phyloP scores from a whole-genome alignment of 23 red algal species.

The Cyanidium caldarium region DNA sequence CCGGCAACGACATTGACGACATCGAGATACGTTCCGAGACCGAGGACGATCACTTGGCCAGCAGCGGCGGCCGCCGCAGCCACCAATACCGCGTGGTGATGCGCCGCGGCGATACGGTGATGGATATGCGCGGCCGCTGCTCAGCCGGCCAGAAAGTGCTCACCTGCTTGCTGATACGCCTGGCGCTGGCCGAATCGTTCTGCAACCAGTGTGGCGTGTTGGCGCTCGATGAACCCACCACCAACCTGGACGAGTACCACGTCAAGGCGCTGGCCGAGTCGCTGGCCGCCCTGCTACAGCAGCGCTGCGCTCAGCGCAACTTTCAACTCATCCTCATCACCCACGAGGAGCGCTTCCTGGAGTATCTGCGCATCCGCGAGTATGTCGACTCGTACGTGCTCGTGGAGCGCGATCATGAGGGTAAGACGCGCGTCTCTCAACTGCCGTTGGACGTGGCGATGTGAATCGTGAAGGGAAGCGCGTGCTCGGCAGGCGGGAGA shows the following conservation, averaged over 20 bases:
- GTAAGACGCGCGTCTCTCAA: slow-evolving; percentile 7
- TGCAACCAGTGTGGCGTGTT: slow-evolving; percentile 82
- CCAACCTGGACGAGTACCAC: slow-evolving; percentile 81
- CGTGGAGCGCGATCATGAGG: slow-evolving; percentile 26
- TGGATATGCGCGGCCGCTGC: slow-evolving; percentile 96
- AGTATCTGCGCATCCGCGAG: slow-evolving; percentile 46
- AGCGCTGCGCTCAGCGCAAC: slow-evolving; percentile 41
- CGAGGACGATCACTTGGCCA: slow-evolving; percentile 5
- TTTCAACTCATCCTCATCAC: slow-evolving; percentile 95
- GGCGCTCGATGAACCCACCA: slow-evolving; percentile 94
- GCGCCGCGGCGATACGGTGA: slow-evolving; percentile 57
- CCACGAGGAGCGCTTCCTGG: slow-evolving; percentile 89
- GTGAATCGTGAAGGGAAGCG: background rate
- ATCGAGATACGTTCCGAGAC: slow-evolving; percentile 94
- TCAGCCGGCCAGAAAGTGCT: slow-evolving; percentile 97
- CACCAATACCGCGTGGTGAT: slow-evolving; percentile 96
- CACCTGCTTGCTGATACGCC: slow-evolving; percentile 77
- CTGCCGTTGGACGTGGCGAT: background rate
- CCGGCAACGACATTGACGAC: slow-evolving; percentile 73
- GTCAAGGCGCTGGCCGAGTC: slow-evolving; percentile 62
- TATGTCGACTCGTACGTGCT: slow-evolving; percentile 46
- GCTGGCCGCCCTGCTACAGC: slow-evolving; percentile 47
- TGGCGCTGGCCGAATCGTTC: slow-evolving; percentile 85
- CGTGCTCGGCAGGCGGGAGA: background rate
- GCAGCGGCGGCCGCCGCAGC: slow-evolving; percentile 17